phyloP scores from a whole-genome alignment of 345 rosid genomes.

The Draba incana region DNA sequence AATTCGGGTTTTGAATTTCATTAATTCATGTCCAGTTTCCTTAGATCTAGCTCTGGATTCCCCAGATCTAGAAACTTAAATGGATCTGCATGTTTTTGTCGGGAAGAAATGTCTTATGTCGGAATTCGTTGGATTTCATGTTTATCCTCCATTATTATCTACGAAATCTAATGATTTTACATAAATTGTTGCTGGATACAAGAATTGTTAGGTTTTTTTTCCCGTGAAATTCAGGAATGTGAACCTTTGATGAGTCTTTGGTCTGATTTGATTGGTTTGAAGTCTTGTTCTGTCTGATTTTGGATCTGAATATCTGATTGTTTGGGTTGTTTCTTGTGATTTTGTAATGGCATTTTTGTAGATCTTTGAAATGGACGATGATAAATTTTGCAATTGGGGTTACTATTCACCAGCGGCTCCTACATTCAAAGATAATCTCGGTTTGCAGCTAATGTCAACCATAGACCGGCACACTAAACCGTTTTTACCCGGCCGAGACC shows the following conservation, averaged over 20 bases:
- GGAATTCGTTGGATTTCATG: constrained; percentile 8
- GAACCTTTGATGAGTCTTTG: no score
- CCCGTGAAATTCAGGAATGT: neutral
- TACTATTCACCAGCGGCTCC: constrained; percentile 80
- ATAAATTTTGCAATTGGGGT: constrained; percentile 88
- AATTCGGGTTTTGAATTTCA: neutral
- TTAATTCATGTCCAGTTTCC: constrained; percentile 25
- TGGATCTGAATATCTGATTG: constrained; percentile 23
- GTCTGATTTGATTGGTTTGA: no score
- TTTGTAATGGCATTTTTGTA: constrained; percentile 31
- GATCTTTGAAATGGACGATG: constrained; percentile 72
- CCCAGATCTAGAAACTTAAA: constrained; percentile 28
- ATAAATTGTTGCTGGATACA: constrained; percentile 8
- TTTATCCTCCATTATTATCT: neutral
- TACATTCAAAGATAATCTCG: constrained; percentile 68
- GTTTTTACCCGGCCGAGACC: constrained; percentile 77
- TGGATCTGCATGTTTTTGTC: constrained; percentile 38
- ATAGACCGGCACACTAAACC: constrained; percentile 88
- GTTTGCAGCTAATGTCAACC: constrained; percentile 85
- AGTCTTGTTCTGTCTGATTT: constrained; percentile 25
- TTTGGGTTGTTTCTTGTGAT: neutral
- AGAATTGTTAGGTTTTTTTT: neutral
- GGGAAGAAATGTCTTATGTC: neutral
- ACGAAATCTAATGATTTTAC: neutral
- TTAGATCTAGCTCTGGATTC: constrained; percentile 34